Evolutionary conservation across 1,284 basidiomycete genomes (phyloP).

Genomic region (Ganoderma boninense): DNA sequence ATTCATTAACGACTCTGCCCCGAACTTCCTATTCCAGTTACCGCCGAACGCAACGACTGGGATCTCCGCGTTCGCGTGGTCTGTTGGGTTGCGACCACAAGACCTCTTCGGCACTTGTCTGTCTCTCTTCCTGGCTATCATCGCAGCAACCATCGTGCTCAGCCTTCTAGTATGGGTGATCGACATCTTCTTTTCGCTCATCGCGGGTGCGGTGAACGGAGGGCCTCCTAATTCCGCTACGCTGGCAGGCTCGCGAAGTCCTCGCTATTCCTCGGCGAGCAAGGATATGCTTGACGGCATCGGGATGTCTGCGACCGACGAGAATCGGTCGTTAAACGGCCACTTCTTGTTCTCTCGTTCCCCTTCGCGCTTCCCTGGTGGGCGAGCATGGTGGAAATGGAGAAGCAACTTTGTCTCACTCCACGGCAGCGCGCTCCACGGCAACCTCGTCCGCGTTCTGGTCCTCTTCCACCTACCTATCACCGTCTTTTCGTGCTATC

Average conservation of each 20-base stretch:
- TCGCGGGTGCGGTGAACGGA: constrained; percentile 44
- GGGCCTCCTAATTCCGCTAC: constrained; percentile 38
- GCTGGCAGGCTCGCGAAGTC: constrained; percentile 58
- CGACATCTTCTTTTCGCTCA: constrained; percentile 61
- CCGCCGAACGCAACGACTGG: constrained; percentile 69
- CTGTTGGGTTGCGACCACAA: constrained; percentile 81
- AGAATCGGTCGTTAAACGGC: constrained; percentile 63
- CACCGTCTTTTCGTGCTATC: constrained; percentile 90
- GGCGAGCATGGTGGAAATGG: constrained; percentile 60
- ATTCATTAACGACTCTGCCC: constrained; percentile 73
- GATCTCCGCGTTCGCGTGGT: constrained; percentile 81
- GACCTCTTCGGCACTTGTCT: constrained; percentile 90
- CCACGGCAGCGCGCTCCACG: constrained; percentile 81
- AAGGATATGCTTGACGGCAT: constrained; percentile 60
- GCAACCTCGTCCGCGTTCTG: constrained; percentile 91
- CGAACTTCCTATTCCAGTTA: constrained; percentile 80
- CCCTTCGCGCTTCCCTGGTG: constrained; percentile 39
- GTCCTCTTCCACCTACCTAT: constrained; percentile 94
- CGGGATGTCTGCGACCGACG: constrained; percentile 49
- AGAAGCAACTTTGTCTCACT: constrained; percentile 75
- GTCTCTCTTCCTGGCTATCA: constrained; percentile 82
- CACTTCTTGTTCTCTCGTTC: constrained; percentile 47
- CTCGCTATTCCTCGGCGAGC: constrained; percentile 56
- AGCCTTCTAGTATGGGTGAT: constrained; percentile 78
- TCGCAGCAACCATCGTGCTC: constrained; percentile 74